Conservation (phyloP, 371 early-diverging fungal genomes). For the Batrachochytrium dendrobatidis region DNA sequence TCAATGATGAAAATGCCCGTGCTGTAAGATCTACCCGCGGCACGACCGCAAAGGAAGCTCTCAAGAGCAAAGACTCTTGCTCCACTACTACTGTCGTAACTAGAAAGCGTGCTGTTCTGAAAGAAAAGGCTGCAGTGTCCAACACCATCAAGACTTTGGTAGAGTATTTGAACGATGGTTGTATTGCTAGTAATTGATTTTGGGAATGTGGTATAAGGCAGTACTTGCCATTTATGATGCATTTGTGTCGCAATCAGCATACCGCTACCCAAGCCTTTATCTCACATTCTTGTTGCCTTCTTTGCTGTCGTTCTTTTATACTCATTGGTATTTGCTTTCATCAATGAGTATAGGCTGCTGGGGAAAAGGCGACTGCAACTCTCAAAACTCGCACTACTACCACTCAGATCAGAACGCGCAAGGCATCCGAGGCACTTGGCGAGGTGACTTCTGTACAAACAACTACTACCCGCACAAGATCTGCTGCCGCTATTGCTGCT, state of each 20-base stretch:
- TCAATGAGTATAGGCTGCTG: not conserved
- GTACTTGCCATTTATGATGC: too few species aligned
- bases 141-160: not conserved
- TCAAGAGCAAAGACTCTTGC: not conserved
- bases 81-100: not conserved
- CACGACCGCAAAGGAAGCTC: slow-evolving; percentile 1
- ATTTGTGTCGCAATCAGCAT: not conserved
- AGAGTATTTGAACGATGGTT: too few species aligned
- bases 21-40: not conserved
- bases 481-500: not conserved
- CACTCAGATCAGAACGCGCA: not conserved
- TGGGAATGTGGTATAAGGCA: too few species aligned
- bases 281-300: not conserved
- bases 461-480: too few species aligned
- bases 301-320: not conserved
- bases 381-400: not conserved
- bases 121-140: not conserved
- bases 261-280: not conserved
- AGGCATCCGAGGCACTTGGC: not conserved
- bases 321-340: not conserved
- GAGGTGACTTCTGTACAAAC: too few species aligned
- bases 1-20: slow-evolving; percentile 2
- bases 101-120: slow-evolving; percentile 1
- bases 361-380: not conserved
- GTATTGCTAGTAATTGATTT: too few species aligned